Conservation (phyloP, 257 asterid genomes). For the Salvia miltiorrhiza region DNA sequence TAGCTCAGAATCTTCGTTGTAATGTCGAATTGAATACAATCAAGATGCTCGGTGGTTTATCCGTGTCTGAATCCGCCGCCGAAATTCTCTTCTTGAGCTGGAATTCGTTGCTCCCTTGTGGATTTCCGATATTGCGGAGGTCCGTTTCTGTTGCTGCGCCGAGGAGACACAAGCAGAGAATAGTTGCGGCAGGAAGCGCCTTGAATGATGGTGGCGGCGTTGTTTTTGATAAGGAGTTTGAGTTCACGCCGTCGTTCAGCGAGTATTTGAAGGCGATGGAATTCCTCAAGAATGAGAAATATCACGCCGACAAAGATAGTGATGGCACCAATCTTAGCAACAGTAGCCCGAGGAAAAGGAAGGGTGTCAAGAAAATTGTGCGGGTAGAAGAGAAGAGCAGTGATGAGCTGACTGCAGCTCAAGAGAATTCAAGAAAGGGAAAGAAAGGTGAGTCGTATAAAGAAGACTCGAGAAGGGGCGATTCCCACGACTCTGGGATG, state of each 20-base stretch:
- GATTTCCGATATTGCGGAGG: conserved; percentile 28
- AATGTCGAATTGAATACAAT: conserved; percentile 18
- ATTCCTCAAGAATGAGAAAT: conserved; percentile 49
- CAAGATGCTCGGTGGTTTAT: conserved; percentile 31
- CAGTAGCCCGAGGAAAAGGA: conserved; percentile 21
- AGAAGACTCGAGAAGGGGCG: conserved; percentile 24
- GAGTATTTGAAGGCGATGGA: conserved; percentile 90
- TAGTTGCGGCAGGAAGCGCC: conserved; percentile 21
- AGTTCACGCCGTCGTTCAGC: conserved; percentile 70
- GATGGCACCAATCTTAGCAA: neutral
- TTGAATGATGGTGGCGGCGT: conserved; percentile 28
- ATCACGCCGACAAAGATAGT: neutral
- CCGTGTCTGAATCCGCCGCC: conserved; percentile 30
- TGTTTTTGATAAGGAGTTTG: conserved; percentile 47
- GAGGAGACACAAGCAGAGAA: conserved; percentile 22
- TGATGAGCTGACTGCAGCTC: conserved; percentile 20
- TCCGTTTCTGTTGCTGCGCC: conserved; percentile 32
- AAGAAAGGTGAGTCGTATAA: conserved; percentile 17
- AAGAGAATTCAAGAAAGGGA: conserved; percentile 27
- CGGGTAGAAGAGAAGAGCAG: conserved; percentile 25
- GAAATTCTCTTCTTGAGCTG: conserved; percentile 18
- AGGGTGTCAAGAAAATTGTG: conserved; percentile 19
- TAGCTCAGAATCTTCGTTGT: neutral
- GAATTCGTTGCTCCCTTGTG: conserved; percentile 20
- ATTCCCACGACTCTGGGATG: conserved; percentile 10